Conservation (phyloP, 148 eudicot genomes). For the Camellia granthamiana region DNA sequence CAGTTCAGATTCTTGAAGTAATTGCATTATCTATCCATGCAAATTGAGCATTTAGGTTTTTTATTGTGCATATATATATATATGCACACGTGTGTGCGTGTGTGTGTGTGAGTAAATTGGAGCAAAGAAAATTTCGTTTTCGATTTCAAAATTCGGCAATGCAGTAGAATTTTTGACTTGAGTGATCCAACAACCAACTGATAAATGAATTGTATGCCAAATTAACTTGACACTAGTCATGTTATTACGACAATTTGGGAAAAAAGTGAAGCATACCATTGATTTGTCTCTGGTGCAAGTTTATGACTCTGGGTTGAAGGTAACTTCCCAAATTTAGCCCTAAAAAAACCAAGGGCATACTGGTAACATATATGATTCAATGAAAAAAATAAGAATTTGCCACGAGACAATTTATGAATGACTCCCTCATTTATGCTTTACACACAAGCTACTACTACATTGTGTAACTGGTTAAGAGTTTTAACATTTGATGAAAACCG, state of each 20-base stretch:
- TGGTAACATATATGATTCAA: not conserved
- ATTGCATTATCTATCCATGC: not conserved
- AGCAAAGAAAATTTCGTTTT: not conserved
- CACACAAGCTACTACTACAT: not conserved
- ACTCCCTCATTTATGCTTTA: not conserved
- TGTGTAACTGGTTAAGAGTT: not conserved
- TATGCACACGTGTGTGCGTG: not conserved
- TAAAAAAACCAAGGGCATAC: slow-evolving; percentile 5
- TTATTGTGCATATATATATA: not conserved
- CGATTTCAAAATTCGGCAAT: not conserved
- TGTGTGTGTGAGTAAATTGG: not conserved
- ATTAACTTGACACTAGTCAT: not conserved
- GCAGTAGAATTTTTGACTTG: not conserved
- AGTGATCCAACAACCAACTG: slow-evolving; percentile 5
- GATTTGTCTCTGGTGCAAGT: slow-evolving; percentile 13
- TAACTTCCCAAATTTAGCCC: slow-evolving; percentile 29
- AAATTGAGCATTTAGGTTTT: too few species aligned
- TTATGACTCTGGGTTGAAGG: slow-evolving; percentile 24
- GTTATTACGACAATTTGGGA: not conserved
- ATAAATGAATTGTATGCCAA: not conserved
- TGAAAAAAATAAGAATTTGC: not conserved
- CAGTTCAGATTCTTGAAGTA: not conserved
- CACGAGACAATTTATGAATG: not conserved
- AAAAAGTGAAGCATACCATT: slow-evolving; percentile 27
- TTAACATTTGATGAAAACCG: not conserved